Evolutionary conservation across 352 stramenopile species (phyloP).

Genomic region (Pseudoperonospora humuli): DNA sequence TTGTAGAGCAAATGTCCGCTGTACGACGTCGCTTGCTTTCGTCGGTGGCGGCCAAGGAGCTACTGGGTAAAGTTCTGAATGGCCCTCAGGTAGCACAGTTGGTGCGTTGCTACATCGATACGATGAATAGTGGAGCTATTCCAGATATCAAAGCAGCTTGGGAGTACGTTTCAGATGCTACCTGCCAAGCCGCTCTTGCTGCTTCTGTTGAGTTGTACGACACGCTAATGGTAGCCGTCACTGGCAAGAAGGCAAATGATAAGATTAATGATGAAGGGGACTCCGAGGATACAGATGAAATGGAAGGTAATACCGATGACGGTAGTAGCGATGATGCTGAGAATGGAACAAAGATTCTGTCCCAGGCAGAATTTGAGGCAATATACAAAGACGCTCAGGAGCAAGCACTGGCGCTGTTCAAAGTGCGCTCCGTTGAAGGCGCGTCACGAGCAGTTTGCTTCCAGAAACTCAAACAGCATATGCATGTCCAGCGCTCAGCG

Average conservation of each 20-base stretch:
- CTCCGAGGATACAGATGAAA: conserved; percentile 19
- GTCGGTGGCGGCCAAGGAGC: conserved; percentile 47
- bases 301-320: conserved; percentile 20
- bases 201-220: conserved; percentile 57
- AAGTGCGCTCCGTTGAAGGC: conserved; percentile 61
- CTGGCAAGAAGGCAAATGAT: conserved; percentile 13
- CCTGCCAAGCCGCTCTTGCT: conserved; percentile 51
- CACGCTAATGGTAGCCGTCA: conserved; percentile 28
- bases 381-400: conserved; percentile 72
- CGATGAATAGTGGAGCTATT: conserved; percentile 68
- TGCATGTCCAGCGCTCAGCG: conserved; percentile 44
- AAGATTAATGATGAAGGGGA: conserved; percentile 16
- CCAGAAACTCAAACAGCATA: conserved; percentile 68
- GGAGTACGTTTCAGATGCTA: conserved; percentile 77
- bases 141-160: conserved; percentile 80
- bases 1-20: conserved; percentile 55
- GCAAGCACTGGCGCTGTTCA: conserved; percentile 55
- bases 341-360: conserved; percentile 29
- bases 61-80: conserved; percentile 60
- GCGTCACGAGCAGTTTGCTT: conserved; percentile 49
- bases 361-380: conserved; percentile 64
- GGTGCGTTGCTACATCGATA: conserved; percentile 59
- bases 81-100: conserved; percentile 56
- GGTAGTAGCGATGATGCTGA: conserved; percentile 3
- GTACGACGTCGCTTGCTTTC: conserved; percentile 46